Conservation (phyloP, 164 flowering plant genomes). For the Annona squamosa region DNA sequence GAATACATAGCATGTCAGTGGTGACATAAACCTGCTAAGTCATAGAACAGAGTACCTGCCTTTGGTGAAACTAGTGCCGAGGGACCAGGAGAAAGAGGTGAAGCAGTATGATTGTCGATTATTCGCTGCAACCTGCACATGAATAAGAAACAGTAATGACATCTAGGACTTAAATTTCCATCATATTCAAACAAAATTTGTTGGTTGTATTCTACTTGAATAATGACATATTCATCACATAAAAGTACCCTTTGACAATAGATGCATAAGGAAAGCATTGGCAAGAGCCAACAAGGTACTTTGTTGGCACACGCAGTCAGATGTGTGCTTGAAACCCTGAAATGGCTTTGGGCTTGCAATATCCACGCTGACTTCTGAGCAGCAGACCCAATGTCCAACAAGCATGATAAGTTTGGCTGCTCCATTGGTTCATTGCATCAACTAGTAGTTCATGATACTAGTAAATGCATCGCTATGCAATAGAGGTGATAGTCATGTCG, state of each 20-base stretch:
- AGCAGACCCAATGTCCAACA: not conserved
- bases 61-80: conserved; percentile 19
- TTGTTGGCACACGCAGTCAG: not conserved
- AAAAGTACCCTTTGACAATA: not conserved
- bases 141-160: conserved; percentile 4
- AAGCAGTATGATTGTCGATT: conserved; percentile 24
- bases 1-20: too few species aligned
- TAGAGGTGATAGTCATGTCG: too few species aligned
- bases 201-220: not conserved
- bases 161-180: conserved; percentile 1
- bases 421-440: too few species aligned
- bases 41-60: conserved; percentile 29
- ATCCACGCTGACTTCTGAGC: not conserved
- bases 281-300: too few species aligned
- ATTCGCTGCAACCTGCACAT: conserved; percentile 31
- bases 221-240: not conserved
- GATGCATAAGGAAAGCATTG: too few species aligned
- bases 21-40: not conserved
- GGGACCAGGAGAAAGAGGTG: conserved; percentile 16
- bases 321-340: not conserved
- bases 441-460: too few species aligned
- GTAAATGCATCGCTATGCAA: too few species aligned
- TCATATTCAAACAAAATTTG: not conserved
- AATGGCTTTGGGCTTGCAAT: not conserved
- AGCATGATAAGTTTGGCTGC: not conserved